Conservation (phyloP, 2,329 filamentous ascomycete species). For the Alternaria hordeiaustralica region DNA sequence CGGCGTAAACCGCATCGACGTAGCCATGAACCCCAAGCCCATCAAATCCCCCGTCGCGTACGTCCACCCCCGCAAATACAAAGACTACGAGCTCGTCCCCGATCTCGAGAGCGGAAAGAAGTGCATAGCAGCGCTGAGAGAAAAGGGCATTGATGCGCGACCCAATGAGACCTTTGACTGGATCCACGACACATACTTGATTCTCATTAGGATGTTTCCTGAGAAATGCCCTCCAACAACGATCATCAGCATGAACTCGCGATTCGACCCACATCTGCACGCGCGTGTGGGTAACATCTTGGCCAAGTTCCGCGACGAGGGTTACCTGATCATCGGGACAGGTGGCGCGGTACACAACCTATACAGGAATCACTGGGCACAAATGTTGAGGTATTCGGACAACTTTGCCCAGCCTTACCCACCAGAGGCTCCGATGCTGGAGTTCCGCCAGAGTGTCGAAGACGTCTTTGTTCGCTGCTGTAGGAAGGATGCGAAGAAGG, state of each 20-base stretch:
- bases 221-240: slow-evolving; percentile 69
- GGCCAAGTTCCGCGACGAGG: slow-evolving; percentile 61
- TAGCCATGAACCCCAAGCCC: slow-evolving; percentile 66
- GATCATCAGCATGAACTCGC: slow-evolving; percentile 62
- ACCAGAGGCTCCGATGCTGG: slow-evolving; percentile 66
- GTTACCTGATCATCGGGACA: slow-evolving; percentile 63
- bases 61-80: slow-evolving; percentile 70
- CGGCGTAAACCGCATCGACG: slow-evolving; percentile 62
- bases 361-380: slow-evolving; percentile 70
- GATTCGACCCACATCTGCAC: slow-evolving; percentile 64
- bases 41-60: slow-evolving; percentile 70
- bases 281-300: slow-evolving; percentile 65
- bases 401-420: slow-evolving; percentile 67
- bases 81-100: slow-evolving; percentile 65
- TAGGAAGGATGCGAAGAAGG: slow-evolving; percentile 55
- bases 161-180: slow-evolving; percentile 67
- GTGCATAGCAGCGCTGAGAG: slow-evolving; percentile 59
- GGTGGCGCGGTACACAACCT: slow-evolving; percentile 74
- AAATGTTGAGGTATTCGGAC: slow-evolving; percentile 68
- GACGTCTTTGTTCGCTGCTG: slow-evolving; percentile 62
- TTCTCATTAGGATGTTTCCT: slow-evolving; percentile 74
- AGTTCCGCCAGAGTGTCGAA: slow-evolving; percentile 70
- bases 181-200: slow-evolving; percentile 75
- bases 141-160: slow-evolving; percentile 61
- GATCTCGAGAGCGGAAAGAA: slow-evolving; percentile 62